Base-by-base conservation (phyloP, 768 basidiomycete species). In the Boletus subparvulus region DNA sequence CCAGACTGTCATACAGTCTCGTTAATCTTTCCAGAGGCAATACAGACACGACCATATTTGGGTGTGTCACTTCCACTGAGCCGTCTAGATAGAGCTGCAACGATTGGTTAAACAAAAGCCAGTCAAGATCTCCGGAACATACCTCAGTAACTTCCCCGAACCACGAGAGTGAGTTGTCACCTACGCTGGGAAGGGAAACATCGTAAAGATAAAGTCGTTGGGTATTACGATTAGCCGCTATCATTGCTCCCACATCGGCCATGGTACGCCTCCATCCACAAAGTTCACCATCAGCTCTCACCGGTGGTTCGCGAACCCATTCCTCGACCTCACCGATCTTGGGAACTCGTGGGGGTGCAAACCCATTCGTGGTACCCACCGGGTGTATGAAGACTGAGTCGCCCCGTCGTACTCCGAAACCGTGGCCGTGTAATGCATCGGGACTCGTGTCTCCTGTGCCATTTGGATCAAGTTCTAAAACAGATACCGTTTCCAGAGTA, bases 401-500 rank as follows among this genome's bases (percentile, higher is more conserved):
- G 16, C 93, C 92, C 21, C 89, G 80, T 43, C 85, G 83, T 26
- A 95, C 87, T 26, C 94, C 95, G 50, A 90, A 82, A 44, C 81
- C 84, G 36, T 89, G 86, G 35, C 76, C 71, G 13, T 74, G 72
- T 26, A 79, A 70, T 36, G 73, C 71, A 33, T 76, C 72, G 8
- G 73, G 74, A 56, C 77, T 74, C 61, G 74, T 69, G 57, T 86
- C 86, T 37, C 79, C 78, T 26, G 78, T 78, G 30, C 92, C 92
- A 64, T 92, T 90, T 10, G 90, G 86, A 68, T 96, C 94, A 50
- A 98, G 83, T 74, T 98, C 94, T 36, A 98, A 79, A 12, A 91
- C 80, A 36, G 93, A 90, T 12, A 87, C 90, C 17, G 86, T 77
- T 68, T 93, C 88, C 45, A 75, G 73, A 37, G 73, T 72, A 26